Conservation (phyloP, 306 rosid species). For the Hippophae gyantsensis region DNA sequence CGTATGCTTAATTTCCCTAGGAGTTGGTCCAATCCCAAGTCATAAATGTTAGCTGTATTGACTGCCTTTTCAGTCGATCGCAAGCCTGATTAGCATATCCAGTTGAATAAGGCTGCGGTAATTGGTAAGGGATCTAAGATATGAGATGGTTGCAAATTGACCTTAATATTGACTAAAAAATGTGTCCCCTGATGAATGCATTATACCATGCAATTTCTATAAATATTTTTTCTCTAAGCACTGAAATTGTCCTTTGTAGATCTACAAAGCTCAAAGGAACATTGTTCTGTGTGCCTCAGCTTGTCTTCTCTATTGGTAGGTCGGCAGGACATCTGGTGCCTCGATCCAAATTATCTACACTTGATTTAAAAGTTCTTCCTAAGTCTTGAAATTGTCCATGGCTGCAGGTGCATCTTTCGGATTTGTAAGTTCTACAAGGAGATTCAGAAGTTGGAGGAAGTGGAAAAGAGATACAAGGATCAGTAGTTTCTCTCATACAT, state of each 20-base stretch:
- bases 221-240: slow-evolving; percentile 11
- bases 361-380: neutral
- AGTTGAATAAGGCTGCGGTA: too few relatives aligned
- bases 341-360: neutral
- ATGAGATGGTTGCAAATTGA: too few relatives aligned
- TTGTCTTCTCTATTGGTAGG: slow-evolving; percentile 81
- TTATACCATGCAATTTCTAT: too few relatives aligned
- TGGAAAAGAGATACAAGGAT: slow-evolving; percentile 75
- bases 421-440: slow-evolving; percentile 71
- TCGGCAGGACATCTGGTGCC: slow-evolving; percentile 7
- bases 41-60: too few relatives aligned
- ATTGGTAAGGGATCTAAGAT: too few relatives aligned
- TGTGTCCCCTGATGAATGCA: neutral
- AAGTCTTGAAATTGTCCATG: slow-evolving; percentile 11
- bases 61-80: too few relatives aligned
- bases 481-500: slow-evolving; percentile 29
- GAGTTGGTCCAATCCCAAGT: too few relatives aligned
- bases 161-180: too few relatives aligned
- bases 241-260: slow-evolving; percentile 36
- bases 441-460: slow-evolving; percentile 66
- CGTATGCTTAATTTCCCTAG: too few relatives aligned
- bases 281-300: slow-evolving; percentile 67
- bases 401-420: slow-evolving; percentile 61
- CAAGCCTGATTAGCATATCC: too few relatives aligned
- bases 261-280: slow-evolving; percentile 90